Conservation (phyloP, 768 basidiomycete genomes). For the Exidia glandulosa region DNA sequence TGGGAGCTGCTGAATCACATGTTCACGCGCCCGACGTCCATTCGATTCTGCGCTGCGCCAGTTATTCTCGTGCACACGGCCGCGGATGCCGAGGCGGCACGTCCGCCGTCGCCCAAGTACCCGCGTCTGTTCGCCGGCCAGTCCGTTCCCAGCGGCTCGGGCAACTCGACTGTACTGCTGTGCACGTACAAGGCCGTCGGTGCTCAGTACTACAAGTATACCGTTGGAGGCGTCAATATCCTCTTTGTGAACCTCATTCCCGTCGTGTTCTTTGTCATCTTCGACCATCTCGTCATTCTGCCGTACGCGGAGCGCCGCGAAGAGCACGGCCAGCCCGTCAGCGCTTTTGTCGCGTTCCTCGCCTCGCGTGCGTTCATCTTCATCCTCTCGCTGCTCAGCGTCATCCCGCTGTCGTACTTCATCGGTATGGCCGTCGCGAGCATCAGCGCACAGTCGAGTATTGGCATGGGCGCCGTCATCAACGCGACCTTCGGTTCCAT, state of each 20-base stretch:
- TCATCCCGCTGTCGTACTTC: slow-evolving; percentile 97
- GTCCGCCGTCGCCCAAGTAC: slow-evolving; percentile 31
- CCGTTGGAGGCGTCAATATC: slow-evolving; percentile 96
- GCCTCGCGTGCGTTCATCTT: slow-evolving; percentile 75
- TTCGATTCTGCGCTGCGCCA: slow-evolving; percentile 90
- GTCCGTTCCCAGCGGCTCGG: slow-evolving; percentile 73
- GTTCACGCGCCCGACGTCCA: slow-evolving; percentile 62
- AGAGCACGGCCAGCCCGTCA: slow-evolving; percentile 41
- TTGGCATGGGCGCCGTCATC: slow-evolving; percentile 99
- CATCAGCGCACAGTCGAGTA: slow-evolving; percentile 95
- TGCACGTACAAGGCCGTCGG: slow-evolving; percentile 92
- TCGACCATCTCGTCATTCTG: slow-evolving; percentile 78
- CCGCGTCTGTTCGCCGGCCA: slow-evolving; percentile 78
- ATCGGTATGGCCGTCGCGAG: slow-evolving; percentile 99
- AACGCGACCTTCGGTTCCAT: slow-evolving; percentile 99
- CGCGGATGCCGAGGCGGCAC: slow-evolving; percentile 8
- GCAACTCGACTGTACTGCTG: slow-evolving; percentile 77
- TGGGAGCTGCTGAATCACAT: slow-evolving; percentile 90
- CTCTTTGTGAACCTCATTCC: slow-evolving; percentile 92
- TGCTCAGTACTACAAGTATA: slow-evolving; percentile 95
- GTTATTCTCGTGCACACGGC: slow-evolving; percentile 47
- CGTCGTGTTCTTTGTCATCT: slow-evolving; percentile 90
- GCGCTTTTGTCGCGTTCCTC: slow-evolving; percentile 55
- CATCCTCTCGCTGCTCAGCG: slow-evolving; percentile 69
- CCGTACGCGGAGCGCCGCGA: slow-evolving; percentile 55